phyloP scores from a whole-genome alignment of 208 protist species.

The Strigomonas oncopelti region DNA sequence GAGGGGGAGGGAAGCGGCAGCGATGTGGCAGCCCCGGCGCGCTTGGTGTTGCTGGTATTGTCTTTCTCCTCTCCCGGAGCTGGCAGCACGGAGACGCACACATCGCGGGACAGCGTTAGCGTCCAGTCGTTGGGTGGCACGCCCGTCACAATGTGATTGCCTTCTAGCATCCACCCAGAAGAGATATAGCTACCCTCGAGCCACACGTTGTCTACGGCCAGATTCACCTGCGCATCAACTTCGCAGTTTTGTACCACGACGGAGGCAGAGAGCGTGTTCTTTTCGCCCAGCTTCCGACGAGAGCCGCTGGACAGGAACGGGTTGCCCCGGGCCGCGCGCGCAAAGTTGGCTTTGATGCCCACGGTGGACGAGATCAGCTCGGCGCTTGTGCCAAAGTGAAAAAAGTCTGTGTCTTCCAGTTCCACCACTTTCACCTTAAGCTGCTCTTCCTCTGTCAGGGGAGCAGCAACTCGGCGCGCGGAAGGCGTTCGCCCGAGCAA shows the following conservation, averaged over 20 bases:
- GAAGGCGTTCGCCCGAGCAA: conserved; percentile 23
- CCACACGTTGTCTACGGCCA: conserved; percentile 24
- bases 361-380: conserved; percentile 32
- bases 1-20: too few species aligned
- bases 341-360: conserved; percentile 1
- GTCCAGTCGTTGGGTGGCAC: conserved; percentile 41
- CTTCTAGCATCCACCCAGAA: conserved; percentile 19
- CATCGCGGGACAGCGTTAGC: conserved; percentile 23
- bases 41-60: too few species aligned
- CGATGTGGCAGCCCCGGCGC: too few species aligned
- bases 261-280: not conserved
- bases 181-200: conserved; percentile 44
- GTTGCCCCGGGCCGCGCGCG: not conserved
- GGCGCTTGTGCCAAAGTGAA: conserved; percentile 40
- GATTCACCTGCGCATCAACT: conserved; percentile 5
- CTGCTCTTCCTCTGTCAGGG: conserved; percentile 1
- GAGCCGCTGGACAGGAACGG: not conserved
- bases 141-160: conserved; percentile 36
- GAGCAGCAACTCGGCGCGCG: not conserved
- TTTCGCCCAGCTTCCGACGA: not conserved
- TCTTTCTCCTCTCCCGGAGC: not conserved
- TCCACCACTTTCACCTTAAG: conserved; percentile 35
- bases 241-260: conserved; percentile 26
- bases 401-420: conserved; percentile 27
- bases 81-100: conserved; percentile 38